A percentile compares a stretch with the other conserved stretches of the same genome.
These are phyloP conservation scores for Aureoboletus auriporus DNA, from an alignment of 768 basidiomycete species.

Conservation along the genomic window DNA sequence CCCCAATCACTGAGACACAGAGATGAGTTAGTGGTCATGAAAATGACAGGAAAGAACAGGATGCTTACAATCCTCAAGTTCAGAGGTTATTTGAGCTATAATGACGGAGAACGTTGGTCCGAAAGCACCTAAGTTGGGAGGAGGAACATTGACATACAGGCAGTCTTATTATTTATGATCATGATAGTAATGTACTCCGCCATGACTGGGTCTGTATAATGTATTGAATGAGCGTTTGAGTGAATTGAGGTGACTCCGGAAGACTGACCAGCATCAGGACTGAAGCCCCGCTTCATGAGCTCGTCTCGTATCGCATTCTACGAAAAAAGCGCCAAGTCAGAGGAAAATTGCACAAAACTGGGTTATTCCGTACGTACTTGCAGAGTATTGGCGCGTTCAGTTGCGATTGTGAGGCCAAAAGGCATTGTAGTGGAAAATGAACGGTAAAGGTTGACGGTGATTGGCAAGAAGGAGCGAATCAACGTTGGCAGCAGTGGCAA, in stretches of 20 bases:
- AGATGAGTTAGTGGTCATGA: conserved; percentile 10
- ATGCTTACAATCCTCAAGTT: conserved; percentile 73
- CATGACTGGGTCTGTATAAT: conserved; percentile 73
- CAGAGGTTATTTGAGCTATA: conserved; percentile 79
- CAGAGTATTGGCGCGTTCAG: conserved; percentile 67
- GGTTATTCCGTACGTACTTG: conserved; percentile 44
- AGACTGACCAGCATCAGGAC: conserved; percentile 64
- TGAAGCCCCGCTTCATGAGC: conserved; percentile 70
- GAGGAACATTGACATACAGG: conserved; percentile 42
- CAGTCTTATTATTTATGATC: conserved; percentile 89
- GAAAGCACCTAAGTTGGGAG: background rate
- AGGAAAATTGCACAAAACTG: conserved; percentile 6
- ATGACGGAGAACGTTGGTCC: conserved; percentile 6
- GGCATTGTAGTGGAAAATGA: conserved; percentile 42
- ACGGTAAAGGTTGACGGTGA: conserved; percentile 24
- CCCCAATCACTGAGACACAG: conserved; percentile 56
- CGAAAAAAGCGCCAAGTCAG: conserved; percentile 12
- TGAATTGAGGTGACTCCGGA: conserved; percentile 3
- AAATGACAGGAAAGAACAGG: background rate
- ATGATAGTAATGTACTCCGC: conserved; percentile 94
- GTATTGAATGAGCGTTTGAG: conserved; percentile 7
- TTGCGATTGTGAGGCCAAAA: conserved; percentile 75
- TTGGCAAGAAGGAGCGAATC: conserved; percentile 24
- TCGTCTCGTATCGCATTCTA: conserved; percentile 81
- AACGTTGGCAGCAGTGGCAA: conserved; percentile 10